Conservation (phyloP, 2,329 filamentous ascomycete species). For the Botrytis fragariae region DNA sequence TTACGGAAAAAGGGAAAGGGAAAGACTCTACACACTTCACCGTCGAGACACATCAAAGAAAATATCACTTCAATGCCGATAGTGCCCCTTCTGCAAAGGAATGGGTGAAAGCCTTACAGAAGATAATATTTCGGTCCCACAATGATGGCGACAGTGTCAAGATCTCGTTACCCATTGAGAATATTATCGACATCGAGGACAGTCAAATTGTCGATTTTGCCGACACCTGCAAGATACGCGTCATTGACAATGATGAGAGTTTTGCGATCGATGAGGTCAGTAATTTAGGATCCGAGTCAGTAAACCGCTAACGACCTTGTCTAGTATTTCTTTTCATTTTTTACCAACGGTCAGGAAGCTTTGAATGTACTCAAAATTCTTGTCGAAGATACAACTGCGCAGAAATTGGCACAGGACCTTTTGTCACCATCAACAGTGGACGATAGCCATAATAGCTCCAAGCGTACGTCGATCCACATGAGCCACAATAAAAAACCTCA, state of each 20-base stretch:
- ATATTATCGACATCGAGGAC: conserved; percentile 89
- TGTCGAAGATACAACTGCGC: conserved; percentile 38
- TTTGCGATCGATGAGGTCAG: conserved; percentile 89
- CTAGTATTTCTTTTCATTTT: conserved; percentile 96
- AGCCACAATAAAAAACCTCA: conserved; percentile 24
- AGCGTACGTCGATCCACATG: conserved; percentile 29
- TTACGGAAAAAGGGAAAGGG: conserved; percentile 67
- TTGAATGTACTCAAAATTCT: conserved; percentile 64
- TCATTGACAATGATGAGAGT: conserved; percentile 90
- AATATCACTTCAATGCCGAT: conserved; percentile 86
- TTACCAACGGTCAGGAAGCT: conserved; percentile 79
- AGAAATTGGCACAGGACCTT: conserved; percentile 37
- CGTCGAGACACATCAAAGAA: conserved; percentile 77
- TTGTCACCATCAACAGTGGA: conserved; percentile 27
- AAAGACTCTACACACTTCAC: conserved; percentile 76
- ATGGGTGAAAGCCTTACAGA: conserved; percentile 92
- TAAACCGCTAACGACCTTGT: conserved; percentile 31
- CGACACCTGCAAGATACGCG: conserved; percentile 88
- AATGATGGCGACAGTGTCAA: conserved; percentile 98
- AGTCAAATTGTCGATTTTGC: conserved; percentile 87
- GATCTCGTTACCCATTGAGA: conserved; percentile 84
- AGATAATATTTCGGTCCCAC: conserved; percentile 91
- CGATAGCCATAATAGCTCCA: conserved; percentile 29
- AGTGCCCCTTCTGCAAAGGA: conserved; percentile 85
- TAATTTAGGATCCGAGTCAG: conserved; percentile 17